A percentile compares a stretch with the other conserved stretches of the same genome.
Evolutionary conservation across 305 asterid species (phyloP).

Genomic region (Fraxinus velutina): DNA sequence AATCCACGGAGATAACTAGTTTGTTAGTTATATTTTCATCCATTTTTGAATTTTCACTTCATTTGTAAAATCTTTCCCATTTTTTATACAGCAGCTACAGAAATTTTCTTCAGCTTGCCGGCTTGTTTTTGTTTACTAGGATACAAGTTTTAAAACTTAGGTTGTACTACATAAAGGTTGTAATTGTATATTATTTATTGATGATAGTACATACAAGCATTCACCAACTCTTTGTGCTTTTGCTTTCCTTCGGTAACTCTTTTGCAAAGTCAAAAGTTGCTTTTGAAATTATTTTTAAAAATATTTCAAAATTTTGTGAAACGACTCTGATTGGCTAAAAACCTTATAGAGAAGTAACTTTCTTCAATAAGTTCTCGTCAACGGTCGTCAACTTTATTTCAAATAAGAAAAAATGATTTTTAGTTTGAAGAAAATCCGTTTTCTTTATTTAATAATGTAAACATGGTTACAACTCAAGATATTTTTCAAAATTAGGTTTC

Average conservation of each 20-base stretch:
- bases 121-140: conserved; percentile 25
- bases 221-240: background rate
- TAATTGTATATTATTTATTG: conserved; percentile 31
- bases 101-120: conserved; percentile 18
- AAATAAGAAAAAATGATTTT: background rate
- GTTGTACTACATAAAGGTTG: conserved; percentile 36
- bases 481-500: background rate
- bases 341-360: background rate
- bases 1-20: conserved; percentile 36
- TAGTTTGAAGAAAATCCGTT: background rate
- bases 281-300: background rate
- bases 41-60: background rate
- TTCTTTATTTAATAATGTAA: background rate
- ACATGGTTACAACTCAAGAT: background rate
- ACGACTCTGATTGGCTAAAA: background rate
- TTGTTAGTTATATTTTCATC: background rate
- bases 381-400: background rate
- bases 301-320: background rate
- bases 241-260: background rate
- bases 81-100: conserved; percentile 35
- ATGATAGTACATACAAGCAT: background rate
- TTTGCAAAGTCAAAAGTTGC: background rate
- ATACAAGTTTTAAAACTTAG: conserved; percentile 25
- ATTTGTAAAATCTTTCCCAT: conserved; percentile 26
- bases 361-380: background rate